Percentiles rank a stretch among this genome's conserved stretches.
Evolutionary conservation across 352 stramenopile genomes (phyloP).

Genomic region (Blastocystis sp.): DNA sequence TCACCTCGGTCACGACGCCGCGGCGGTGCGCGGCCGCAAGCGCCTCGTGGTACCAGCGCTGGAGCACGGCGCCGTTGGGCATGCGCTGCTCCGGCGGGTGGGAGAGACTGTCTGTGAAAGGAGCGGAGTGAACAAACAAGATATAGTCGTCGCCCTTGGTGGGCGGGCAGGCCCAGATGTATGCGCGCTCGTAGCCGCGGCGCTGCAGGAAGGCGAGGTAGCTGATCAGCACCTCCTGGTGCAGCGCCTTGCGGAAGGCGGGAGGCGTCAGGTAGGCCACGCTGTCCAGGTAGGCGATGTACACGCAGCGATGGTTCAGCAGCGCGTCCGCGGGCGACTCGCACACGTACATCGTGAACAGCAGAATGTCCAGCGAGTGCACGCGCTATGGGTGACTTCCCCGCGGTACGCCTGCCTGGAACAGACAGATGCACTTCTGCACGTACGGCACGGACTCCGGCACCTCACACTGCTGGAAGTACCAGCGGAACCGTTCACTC

Average conservation of each 20-base stretch:
- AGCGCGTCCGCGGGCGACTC: constrained; percentile 93
- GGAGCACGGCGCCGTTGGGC: constrained; percentile 93
- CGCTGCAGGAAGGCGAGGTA: constrained; percentile 96
- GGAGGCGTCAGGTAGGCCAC: constrained; percentile 96
- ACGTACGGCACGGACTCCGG: background rate
- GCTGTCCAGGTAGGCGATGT: constrained; percentile 96
- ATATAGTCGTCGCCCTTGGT: constrained; percentile 99
- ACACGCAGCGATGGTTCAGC: constrained; percentile 90
- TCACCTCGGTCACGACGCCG: constrained; percentile 87
- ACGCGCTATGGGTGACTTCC: constrained; percentile 83
- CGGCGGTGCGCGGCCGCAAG: constrained; percentile 81
- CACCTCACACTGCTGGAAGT: constrained; percentile 46
- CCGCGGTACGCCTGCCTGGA: constrained; percentile 18
- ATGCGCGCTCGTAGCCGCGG: constrained; percentile 91
- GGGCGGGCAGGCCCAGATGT: constrained; percentile 98
- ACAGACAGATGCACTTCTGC: constrained; percentile 67
- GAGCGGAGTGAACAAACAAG: constrained; percentile 80
- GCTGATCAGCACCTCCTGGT: constrained; percentile 95
- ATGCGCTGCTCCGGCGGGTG: constrained; percentile 97
- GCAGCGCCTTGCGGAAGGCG: constrained; percentile 93
- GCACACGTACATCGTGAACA: constrained; percentile 99
- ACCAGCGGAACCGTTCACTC: constrained; percentile 19
- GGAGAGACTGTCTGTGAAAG: constrained; percentile 74
- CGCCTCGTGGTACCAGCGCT: constrained; percentile 90
- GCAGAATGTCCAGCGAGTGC: constrained; percentile 94